Conservation (phyloP, 73 alveolate species). For the Tetrahymena borealis region DNA sequence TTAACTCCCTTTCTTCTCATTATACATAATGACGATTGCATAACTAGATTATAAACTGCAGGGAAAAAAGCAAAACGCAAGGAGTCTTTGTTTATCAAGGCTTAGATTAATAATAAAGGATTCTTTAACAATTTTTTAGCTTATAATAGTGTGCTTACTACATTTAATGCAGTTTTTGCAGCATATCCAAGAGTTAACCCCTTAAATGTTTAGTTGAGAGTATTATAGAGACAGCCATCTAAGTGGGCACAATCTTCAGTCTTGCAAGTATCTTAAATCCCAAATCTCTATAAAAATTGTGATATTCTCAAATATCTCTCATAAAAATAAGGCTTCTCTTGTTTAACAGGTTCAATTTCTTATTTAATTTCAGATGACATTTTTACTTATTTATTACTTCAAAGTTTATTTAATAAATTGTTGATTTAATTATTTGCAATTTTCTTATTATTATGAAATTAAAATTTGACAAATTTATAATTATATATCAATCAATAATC, state of each 20-base stretch:
- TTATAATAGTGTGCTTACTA: background rate
- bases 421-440: background rate
- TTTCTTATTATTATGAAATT: no score
- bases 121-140: background rate
- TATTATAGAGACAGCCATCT: background rate
- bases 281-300: background rate
- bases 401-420: background rate
- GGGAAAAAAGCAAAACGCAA: background rate
- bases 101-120: background rate
- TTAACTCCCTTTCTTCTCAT: conserved; percentile 2
- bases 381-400: background rate
- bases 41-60: background rate
- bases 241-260: background rate
- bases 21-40: background rate
- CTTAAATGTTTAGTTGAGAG: background rate
- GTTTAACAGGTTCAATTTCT: background rate
- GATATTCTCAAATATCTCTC: background rate
- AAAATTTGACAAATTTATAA: no score
- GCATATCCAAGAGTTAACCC: background rate
- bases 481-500: no score
- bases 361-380: background rate
- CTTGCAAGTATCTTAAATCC: background rate
- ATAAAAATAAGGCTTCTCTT: background rate
- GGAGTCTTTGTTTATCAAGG: background rate
- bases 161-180: background rate